Evolutionary conservation across 164 flowering plant genomes (phyloP).

Genomic region (Vitis riparia): DNA sequence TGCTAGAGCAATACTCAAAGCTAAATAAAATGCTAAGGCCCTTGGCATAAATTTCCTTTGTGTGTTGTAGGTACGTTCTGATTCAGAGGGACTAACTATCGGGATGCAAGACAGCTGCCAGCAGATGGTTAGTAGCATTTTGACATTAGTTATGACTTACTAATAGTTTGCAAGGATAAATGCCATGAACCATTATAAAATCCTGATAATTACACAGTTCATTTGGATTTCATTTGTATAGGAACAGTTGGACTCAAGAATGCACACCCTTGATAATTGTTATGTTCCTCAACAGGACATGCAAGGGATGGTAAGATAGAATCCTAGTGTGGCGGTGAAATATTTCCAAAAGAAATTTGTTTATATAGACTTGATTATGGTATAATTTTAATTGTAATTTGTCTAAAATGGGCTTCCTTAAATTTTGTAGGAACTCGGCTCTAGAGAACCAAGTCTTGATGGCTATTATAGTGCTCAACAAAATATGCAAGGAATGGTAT

Average conservation of each 20-base stretch:
- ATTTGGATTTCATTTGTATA: not conserved
- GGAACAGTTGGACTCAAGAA: slow-evolving; percentile 21
- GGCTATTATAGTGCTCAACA: slow-evolving; percentile 19
- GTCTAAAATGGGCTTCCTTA: not conserved
- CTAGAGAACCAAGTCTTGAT: slow-evolving; percentile 17
- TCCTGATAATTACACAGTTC: not conserved
- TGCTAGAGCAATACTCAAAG: not conserved
- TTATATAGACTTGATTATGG: not conserved
- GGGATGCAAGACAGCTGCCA: slow-evolving; percentile 18
- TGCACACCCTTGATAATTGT: slow-evolving; percentile 11
- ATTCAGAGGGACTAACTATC: slow-evolving; percentile 5
- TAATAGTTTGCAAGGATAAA: not conserved
- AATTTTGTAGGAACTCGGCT: slow-evolving; percentile 13
- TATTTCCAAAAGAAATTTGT: not conserved
- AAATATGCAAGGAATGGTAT: slow-evolving; percentile 15
- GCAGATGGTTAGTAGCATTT: slow-evolving; percentile 19
- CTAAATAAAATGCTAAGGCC: not conserved
- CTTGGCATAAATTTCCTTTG: not conserved
- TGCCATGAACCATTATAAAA: not conserved
- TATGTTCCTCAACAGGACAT: slow-evolving; percentile 23
- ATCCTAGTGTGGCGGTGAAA: not conserved
- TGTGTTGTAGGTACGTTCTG: slow-evolving; percentile 11
- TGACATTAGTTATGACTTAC: not conserved
- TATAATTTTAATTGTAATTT: not conserved
- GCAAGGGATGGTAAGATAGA: slow-evolving; percentile 14